phyloP scores from a whole-genome alignment of 2,329 filamentous ascomycete genomes.

The Purpureocillium lavendulum region DNA sequence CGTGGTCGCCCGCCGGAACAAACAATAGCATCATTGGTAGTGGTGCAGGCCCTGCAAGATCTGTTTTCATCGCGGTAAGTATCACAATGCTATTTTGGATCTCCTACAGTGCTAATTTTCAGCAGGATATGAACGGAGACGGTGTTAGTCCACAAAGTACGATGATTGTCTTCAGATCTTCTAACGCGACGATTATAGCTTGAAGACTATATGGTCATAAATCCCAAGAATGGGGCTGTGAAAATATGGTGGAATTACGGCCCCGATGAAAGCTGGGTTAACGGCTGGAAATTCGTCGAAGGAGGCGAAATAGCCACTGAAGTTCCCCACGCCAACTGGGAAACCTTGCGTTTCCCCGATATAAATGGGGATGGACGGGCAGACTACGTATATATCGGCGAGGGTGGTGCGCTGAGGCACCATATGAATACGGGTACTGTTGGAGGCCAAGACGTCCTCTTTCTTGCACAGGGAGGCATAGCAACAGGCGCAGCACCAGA shows the following conservation, averaged over 20 bases:
- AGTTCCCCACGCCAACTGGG: conserved; percentile 13
- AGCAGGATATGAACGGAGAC: conserved; percentile 12
- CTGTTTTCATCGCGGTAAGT: neutral
- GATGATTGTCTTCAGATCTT: too few species aligned
- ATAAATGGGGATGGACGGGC: conserved; percentile 17
- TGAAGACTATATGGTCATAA: conserved; percentile 11
- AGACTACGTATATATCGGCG: conserved; percentile 15
- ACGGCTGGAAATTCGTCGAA: conserved; percentile 12
- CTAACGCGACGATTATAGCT: conserved; percentile 2
- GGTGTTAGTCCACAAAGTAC: conserved; percentile 4
- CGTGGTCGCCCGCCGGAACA: neutral
- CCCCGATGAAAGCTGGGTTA: conserved; percentile 8
- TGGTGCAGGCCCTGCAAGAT: neutral
- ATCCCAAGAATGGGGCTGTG: conserved; percentile 7
- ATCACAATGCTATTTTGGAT: too few species aligned
- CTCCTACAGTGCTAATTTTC: too few species aligned
- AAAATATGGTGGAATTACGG: conserved; percentile 12
- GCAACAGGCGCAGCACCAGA: conserved; percentile 7
- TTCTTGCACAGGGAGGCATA: conserved; percentile 7
- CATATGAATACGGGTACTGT: conserved; percentile 11
- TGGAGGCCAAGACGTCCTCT: conserved; percentile 8
- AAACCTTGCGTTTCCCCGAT: conserved; percentile 14
- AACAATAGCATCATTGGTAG: neutral
- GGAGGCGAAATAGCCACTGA: conserved; percentile 14
- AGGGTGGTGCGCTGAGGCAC: conserved; percentile 11